Percentiles rank a stretch among this genome's conserved stretches.
Evolutionary conservation across 2,329 filamentous ascomycete genomes (phyloP).

Genomic region (Venturiaceae sp.): DNA sequence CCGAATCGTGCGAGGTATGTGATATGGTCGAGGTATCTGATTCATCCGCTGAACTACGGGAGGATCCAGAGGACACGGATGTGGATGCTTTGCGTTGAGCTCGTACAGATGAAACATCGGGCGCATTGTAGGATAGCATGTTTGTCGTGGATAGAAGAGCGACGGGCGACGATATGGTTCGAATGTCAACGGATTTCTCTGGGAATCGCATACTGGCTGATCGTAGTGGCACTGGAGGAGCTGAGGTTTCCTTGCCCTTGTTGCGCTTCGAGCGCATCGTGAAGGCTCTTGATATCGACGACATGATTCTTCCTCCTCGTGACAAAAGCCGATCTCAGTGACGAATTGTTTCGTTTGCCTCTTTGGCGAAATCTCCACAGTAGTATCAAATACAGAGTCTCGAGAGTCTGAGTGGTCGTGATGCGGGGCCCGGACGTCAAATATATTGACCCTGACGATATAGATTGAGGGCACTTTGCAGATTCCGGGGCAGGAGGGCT

Average conservation of each 20-base stretch:
- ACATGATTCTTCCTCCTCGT: not conserved
- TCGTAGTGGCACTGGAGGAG: conserved; percentile 20
- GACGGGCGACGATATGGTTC: conserved; percentile 79
- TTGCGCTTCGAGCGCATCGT: conserved; percentile 56
- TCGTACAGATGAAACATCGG: conserved; percentile 49
- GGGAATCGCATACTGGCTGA: conserved; percentile 35
- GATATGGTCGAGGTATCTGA: conserved; percentile 52
- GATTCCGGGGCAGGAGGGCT: not conserved
- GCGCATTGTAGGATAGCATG: conserved; percentile 89
- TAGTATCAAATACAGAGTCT: not conserved
- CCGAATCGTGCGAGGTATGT: conserved; percentile 35
- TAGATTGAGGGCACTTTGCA: not conserved
- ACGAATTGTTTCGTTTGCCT: not conserved
- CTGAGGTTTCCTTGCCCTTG: conserved; percentile 25
- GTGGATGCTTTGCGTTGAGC: conserved; percentile 17
- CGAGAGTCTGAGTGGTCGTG: not conserved
- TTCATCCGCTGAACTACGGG: conserved; percentile 55
- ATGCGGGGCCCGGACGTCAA: not conserved
- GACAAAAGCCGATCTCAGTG: not conserved
- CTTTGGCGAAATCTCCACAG: not conserved
- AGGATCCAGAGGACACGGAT: conserved; percentile 39
- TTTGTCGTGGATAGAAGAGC: conserved; percentile 91
- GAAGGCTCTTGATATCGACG: conserved; percentile 59
- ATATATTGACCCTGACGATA: not conserved
- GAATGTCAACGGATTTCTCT: conserved; percentile 41